Percentiles rank a stretch among this genome's conserved stretches.
phyloP scores from a whole-genome alignment of 2,329 filamentous ascomycete species.

The Fusarium sp. region DNA sequence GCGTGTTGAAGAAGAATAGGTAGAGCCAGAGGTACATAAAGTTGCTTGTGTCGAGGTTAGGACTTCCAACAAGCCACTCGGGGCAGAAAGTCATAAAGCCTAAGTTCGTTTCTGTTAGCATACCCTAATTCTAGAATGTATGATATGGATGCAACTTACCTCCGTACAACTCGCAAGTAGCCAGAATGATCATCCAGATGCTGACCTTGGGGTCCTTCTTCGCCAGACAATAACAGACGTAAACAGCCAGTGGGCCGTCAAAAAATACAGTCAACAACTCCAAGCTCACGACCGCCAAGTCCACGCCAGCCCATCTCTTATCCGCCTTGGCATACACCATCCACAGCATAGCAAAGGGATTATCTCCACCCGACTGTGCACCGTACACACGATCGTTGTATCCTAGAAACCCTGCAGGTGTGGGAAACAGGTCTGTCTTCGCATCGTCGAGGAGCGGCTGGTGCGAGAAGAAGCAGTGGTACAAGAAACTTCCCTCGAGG shows the following conservation, averaged over 20 bases:
- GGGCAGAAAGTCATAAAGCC: conserved; percentile 78
- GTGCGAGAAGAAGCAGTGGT: conserved; percentile 87
- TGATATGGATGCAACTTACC: conserved; percentile 53
- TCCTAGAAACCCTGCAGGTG: conserved; percentile 65
- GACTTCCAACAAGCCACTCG: conserved; percentile 72
- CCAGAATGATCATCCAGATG: conserved; percentile 72
- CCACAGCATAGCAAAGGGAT: conserved; percentile 70
- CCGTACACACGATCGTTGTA: conserved; percentile 62
- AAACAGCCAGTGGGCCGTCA: conserved; percentile 68
- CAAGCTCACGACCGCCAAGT: conserved; percentile 71
- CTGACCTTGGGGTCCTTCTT: conserved; percentile 65
- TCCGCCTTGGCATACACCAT: conserved; percentile 76
- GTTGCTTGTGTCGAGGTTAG: conserved; percentile 72
- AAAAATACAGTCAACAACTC: conserved; percentile 74
- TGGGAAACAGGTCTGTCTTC: conserved; percentile 55
- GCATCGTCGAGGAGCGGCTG: conserved; percentile 49
- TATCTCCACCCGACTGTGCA: conserved; percentile 65
- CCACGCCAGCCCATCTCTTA: conserved; percentile 70
- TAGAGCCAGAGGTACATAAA: conserved; percentile 77
- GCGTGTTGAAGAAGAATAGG: conserved; percentile 74
- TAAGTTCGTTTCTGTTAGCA: conserved; percentile 40
- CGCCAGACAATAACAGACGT: conserved; percentile 70
- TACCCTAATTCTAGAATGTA: background rate
- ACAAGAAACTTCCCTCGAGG: conserved; percentile 91
- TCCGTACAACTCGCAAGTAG: conserved; percentile 74